Conservation (phyloP, 768 basidiomycete species). For the Leccinum incarnatum region DNA sequence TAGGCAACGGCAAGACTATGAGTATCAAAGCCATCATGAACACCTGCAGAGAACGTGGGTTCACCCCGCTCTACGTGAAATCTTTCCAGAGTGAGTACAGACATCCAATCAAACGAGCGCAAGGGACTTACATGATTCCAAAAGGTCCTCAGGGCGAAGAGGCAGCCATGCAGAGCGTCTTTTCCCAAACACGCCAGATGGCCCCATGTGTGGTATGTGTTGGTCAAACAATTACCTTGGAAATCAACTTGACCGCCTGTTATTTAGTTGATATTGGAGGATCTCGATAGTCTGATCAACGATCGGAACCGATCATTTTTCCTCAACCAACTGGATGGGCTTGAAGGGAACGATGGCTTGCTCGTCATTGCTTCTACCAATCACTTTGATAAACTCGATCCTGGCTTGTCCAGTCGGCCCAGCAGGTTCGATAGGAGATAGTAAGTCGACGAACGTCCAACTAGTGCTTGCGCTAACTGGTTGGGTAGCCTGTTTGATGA, state of each 20-base stretch:
- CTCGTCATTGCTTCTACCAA: slow-evolving; percentile 81
- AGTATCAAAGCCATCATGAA: slow-evolving; percentile 83
- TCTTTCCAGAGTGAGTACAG: slow-evolving; percentile 61
- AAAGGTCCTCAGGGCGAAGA: slow-evolving; percentile 63
- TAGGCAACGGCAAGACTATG: slow-evolving; percentile 84
- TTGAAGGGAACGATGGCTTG: slow-evolving; percentile 77
- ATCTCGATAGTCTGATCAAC: slow-evolving; percentile 78
- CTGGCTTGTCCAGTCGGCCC: slow-evolving; percentile 71
- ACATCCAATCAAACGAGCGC: not conserved
- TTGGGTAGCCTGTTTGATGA: slow-evolving; percentile 64
- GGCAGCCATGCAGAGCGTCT: slow-evolving; percentile 62
- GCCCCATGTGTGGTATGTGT: slow-evolving; percentile 67
- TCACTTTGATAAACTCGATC: slow-evolving; percentile 78
- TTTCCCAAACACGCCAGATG: slow-evolving; percentile 67
- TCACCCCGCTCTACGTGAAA: slow-evolving; percentile 76
- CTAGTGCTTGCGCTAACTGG: not conserved
- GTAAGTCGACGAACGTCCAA: slow-evolving; percentile 41
- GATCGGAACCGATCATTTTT: slow-evolving; percentile 81
- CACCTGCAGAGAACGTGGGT: slow-evolving; percentile 57
- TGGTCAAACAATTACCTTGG: slow-evolving; percentile 21
- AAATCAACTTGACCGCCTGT: not conserved
- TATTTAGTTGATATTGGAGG: slow-evolving; percentile 45
- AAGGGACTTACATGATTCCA: slow-evolving; percentile 7
- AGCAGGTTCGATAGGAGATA: slow-evolving; percentile 87
- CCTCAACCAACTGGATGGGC: slow-evolving; percentile 81